Percentiles rank a stretch among this genome's conserved stretches.
Conservation (phyloP, 768 basidiomycete species). For the Pisolithus sp. region DNA sequence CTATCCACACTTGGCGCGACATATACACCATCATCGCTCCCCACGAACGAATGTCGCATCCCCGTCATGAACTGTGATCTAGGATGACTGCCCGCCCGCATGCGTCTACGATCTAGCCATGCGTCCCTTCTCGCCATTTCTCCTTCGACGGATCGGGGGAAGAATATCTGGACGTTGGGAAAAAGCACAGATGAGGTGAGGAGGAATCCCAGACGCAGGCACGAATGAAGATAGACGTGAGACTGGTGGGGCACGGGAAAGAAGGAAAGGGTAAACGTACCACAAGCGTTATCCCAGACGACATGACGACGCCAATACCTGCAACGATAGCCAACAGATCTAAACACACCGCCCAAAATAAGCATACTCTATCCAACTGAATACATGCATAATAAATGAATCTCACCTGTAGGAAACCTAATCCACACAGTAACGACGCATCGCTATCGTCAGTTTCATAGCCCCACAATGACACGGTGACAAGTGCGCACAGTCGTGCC, state of each 20-base stretch:
- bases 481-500: neutral
- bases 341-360: constrained; percentile 18
- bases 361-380: neutral
- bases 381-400: neutral
- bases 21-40: neutral
- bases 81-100: neutral
- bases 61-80: constrained; percentile 11
- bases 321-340: constrained; percentile 56
- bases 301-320: constrained; percentile 55
- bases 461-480: neutral
- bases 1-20: neutral
- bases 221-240: neutral
- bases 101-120: constrained; percentile 15
- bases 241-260: neutral
- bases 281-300: constrained; percentile 69
- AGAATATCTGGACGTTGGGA: constrained; percentile 55
- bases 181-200: too few relatives aligned
- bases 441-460: neutral
- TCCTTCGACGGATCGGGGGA: constrained; percentile 68
- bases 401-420: constrained; percentile 24
- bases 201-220: neutral
- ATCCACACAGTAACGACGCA: neutral
- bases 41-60: neutral
- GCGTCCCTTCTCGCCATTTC: constrained; percentile 54
- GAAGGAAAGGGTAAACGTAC: constrained; percentile 33